A percentile compares a stretch with the other conserved stretches of the same genome.
Conservation (phyloP, 768 basidiomycete species). For the Rubroboletus pulcherrimus region DNA sequence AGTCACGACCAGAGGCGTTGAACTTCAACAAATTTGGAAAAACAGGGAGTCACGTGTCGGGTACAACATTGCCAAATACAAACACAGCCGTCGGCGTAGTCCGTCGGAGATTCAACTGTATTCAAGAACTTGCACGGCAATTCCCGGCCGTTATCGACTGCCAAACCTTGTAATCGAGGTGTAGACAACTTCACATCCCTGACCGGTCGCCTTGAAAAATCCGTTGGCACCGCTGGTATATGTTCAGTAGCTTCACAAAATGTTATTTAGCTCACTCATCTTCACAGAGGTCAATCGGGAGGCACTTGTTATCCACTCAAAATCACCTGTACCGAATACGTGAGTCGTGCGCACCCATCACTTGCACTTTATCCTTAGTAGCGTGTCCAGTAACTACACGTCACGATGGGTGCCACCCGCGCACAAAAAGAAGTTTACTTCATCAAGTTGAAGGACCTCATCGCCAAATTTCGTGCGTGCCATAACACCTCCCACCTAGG, state of each 20-base stretch:
- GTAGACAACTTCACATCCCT: conserved; percentile 13
- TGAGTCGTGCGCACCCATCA: conserved; percentile 15
- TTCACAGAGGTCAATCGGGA: conserved; percentile 86
- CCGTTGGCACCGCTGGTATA: conserved; percentile 81
- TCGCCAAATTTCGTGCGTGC: conserved; percentile 83
- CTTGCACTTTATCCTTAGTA: not conserved
- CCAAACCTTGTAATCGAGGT: conserved; percentile 24
- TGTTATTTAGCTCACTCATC: conserved; percentile 7
- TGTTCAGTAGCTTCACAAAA: conserved; percentile 14
- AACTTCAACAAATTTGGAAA: not conserved
- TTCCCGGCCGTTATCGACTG: conserved; percentile 10
- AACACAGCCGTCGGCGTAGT: conserved; percentile 8
- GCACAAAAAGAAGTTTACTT: conserved; percentile 92
- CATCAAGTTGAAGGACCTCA: conserved; percentile 87
- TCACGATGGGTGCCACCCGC: conserved; percentile 86
- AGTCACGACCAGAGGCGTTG: not conserved
- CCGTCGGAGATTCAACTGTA: conserved; percentile 30
- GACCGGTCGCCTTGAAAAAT: conserved; percentile 84
- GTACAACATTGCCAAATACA: not conserved
- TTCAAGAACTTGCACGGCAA: conserved; percentile 26
- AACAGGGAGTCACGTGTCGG: conserved; percentile 8
- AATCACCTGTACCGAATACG: conserved; percentile 22
- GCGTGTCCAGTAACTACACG: conserved; percentile 19
- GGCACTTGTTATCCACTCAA: conserved; percentile 51
- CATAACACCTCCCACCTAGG: not conserved